phyloP scores from a whole-genome alignment of 2,329 filamentous ascomycete genomes.

The Alternaria solani region DNA sequence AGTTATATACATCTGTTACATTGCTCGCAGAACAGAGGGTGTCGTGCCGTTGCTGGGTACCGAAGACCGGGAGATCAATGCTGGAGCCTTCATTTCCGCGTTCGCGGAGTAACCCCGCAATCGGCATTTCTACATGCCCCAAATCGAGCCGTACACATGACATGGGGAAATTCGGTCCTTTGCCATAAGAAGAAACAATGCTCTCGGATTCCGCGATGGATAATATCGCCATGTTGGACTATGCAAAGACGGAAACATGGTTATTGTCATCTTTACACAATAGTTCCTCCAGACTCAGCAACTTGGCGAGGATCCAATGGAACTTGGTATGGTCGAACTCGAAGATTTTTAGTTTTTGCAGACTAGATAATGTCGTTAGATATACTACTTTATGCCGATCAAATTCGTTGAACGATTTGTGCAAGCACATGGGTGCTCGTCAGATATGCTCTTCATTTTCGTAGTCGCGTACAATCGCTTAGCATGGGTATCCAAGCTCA shows the following conservation, averaged over 20 bases:
- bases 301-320: too few species aligned
- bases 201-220: neutral
- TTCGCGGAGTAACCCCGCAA: constrained; percentile 1
- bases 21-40: neutral
- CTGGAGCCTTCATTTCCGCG: neutral
- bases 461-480: too few species aligned
- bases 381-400: too few species aligned
- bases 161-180: neutral
- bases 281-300: too few species aligned
- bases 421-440: too few species aligned
- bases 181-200: neutral
- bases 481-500: too few species aligned
- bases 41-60: neutral
- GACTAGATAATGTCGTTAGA: too few species aligned
- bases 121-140: neutral
- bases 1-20: neutral
- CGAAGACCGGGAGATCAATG: neutral
- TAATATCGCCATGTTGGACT: neutral
- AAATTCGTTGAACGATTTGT: too few species aligned
- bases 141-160: neutral
- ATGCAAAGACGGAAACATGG: neutral
- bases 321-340: too few species aligned
- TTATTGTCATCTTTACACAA: too few species aligned
- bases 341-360: too few species aligned
- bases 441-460: too few species aligned